Evolutionary conservation across 1,139 yeast genomes (phyloP).

Genomic region (Candida sanyaensis): DNA sequence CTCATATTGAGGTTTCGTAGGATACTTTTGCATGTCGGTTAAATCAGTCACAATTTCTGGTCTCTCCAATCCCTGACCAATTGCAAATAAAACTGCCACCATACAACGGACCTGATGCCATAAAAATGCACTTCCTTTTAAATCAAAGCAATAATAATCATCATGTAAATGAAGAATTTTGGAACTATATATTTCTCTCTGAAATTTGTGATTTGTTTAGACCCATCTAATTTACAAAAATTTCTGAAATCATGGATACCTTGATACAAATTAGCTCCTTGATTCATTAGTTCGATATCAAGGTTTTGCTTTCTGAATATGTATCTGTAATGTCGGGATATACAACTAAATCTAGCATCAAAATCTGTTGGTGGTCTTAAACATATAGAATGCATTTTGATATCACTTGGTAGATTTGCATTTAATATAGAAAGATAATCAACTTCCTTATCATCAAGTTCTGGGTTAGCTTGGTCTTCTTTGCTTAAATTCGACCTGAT

Average conservation of each 20-base stretch:
- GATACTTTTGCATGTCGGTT: conserved; percentile 57
- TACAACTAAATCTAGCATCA: conserved; percentile 92
- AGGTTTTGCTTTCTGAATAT: conserved; percentile 58
- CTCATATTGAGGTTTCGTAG: conserved; percentile 77
- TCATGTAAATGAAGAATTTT: conserved; percentile 46
- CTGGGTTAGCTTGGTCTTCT: conserved; percentile 58
- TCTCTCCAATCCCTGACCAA: conserved; percentile 77
- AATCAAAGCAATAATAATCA: conserved; percentile 66
- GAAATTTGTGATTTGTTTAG: conserved; percentile 85
- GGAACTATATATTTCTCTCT: conserved; percentile 57
- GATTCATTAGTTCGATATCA: conserved; percentile 64
- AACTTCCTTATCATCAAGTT: conserved; percentile 64
- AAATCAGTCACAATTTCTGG: conserved; percentile 59
- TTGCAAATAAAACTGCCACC: conserved; percentile 78
- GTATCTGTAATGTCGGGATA: conserved; percentile 81
- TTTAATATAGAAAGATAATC: conserved; percentile 78
- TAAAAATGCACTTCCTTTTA: conserved; percentile 86
- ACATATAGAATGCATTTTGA: conserved; percentile 79
- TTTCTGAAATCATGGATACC: conserved; percentile 93
- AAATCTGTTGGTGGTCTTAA: conserved; percentile 79
- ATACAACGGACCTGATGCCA: conserved; percentile 99
- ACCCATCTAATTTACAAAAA: conserved; percentile 91
- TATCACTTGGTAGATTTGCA: conserved; percentile 76
- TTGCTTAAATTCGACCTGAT: conserved; percentile 67
- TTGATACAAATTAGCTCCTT: conserved; percentile 63